A percentile compares a stretch with the other conserved stretches of the same genome.
phyloP scores from a whole-genome alignment of 2,329 filamentous ascomycete genomes.

The Epichloe bromicola region DNA sequence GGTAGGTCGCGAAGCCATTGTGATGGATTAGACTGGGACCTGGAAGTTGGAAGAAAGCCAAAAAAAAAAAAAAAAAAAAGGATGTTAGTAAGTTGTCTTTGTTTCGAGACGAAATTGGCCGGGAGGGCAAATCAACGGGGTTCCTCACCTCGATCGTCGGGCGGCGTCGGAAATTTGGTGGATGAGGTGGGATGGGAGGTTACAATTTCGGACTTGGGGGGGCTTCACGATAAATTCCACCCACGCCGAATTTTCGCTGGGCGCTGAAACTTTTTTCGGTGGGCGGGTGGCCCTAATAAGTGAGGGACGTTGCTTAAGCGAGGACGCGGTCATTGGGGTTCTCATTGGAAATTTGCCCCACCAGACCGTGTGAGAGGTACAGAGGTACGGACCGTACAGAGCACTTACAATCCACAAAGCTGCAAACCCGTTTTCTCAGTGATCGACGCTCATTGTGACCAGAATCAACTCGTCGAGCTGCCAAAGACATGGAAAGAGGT shows the following conservation, averaged over 20 bases:
- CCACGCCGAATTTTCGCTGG: conserved; percentile 18
- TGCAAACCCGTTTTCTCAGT: too few species aligned
- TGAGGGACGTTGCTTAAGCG: conserved; percentile 17
- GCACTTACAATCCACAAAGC: too few species aligned
- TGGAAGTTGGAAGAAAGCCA: neutral
- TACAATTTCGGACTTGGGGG: conserved; percentile 10
- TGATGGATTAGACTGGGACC: conserved; percentile 26
- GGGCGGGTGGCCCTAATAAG: conserved; percentile 31
- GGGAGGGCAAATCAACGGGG: neutral
- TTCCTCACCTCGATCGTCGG: conserved; percentile 27
- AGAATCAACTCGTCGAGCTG: too few species aligned
- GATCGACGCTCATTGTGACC: too few species aligned
- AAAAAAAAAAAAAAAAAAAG: neutral
- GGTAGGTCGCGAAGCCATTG: conserved; percentile 93
- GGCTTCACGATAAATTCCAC: conserved; percentile 24
- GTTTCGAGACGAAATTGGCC: too few species aligned
- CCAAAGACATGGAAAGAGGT: too few species aligned
- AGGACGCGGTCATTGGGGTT: conserved; percentile 4
- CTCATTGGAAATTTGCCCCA: neutral
- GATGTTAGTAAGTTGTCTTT: neutral
- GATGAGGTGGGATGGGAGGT: conserved; percentile 17
- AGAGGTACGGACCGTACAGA: too few species aligned
- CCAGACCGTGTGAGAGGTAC: neutral
- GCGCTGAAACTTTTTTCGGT: conserved; percentile 18
- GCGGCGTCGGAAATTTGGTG: conserved; percentile 26